These are phyloP conservation scores for Phytopythium chamaehyphon DNA, from an alignment of 352 stramenopile genomes.

Conservation along the genomic window DNA sequence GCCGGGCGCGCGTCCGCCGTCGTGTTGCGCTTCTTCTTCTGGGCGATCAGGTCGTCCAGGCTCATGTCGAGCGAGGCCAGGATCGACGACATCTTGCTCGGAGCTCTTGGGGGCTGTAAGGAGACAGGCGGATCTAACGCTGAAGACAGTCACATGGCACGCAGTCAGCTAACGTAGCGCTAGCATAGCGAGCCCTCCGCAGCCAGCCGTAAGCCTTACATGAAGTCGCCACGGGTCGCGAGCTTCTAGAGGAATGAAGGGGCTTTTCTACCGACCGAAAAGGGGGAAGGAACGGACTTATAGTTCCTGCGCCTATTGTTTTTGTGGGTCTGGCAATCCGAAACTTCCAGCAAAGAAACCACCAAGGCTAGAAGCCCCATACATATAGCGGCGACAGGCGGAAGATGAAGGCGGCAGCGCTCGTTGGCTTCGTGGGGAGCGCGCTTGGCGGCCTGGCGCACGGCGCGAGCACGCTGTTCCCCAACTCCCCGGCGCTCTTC, in stretches of 20 bases:
- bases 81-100: constrained; percentile 65
- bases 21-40: constrained; percentile 59
- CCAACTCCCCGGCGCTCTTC: constrained; percentile 56
- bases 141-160: too few relatives aligned
- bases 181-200: too few relatives aligned
- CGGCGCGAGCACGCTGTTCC: constrained; percentile 24
- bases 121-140: not conserved
- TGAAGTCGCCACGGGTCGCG: too few relatives aligned
- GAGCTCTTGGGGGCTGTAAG: constrained; percentile 3
- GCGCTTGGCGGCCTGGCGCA: constrained; percentile 21
- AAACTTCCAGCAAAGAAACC: not conserved
- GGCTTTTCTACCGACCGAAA: too few relatives aligned
- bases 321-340: too few relatives aligned
- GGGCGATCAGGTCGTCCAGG: constrained; percentile 76
- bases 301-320: too few relatives aligned
- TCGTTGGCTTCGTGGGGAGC: constrained; percentile 12
- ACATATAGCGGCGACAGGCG: constrained; percentile 11
- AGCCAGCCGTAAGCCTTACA: too few relatives aligned
- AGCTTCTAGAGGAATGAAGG: too few relatives aligned
- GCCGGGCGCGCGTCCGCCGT: constrained; percentile 47
- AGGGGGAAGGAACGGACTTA: too few relatives aligned
- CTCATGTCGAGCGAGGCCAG: constrained; percentile 82
- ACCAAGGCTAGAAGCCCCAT: not conserved
- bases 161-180: too few relatives aligned
- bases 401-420: constrained; percentile 20